Evolutionary conservation across 1,284 basidiomycete genomes (phyloP).

Genomic region (Heliocybe sulcata): DNA sequence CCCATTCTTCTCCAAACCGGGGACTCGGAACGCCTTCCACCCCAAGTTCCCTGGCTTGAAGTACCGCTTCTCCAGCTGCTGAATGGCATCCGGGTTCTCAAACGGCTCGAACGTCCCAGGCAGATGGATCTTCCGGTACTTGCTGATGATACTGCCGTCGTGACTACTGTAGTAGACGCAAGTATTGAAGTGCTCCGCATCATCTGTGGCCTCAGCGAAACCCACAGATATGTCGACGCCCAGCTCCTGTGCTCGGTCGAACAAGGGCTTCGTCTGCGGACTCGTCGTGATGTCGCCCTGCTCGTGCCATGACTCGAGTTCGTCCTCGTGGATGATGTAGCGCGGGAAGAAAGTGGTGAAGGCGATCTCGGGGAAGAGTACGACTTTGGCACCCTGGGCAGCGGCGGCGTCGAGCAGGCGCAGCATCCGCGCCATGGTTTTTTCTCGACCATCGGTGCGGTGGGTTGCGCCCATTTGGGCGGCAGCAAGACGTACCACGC

Average conservation of each 20-base stretch:
- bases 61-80: constrained; percentile 12
- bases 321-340: constrained; percentile 8
- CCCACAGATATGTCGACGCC: constrained; percentile 9
- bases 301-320: constrained; percentile 10
- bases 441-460: constrained; percentile 5
- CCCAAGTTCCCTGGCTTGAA: constrained; percentile 11
- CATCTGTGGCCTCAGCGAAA: constrained; percentile 10
- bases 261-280: constrained; percentile 8
- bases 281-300: constrained; percentile 6
- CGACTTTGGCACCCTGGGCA: constrained; percentile 7
- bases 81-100: constrained; percentile 9
- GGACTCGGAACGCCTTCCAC: constrained; percentile 10
- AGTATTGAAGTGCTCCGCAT: constrained; percentile 10
- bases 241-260: constrained; percentile 8
- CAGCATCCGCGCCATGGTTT: constrained; percentile 8
- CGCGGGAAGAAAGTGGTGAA: constrained; percentile 13
- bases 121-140: constrained; percentile 8
- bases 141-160: constrained; percentile 5
- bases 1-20: constrained; percentile 1
- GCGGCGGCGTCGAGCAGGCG: constrained; percentile 7
- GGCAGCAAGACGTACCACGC: constrained; percentile 5
- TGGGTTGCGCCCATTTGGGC: constrained; percentile 9
- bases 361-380: constrained; percentile 10
- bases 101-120: constrained; percentile 7
- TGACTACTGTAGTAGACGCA: constrained; percentile 6